phyloP scores from a whole-genome alignment of 371 early-diverging fungal species.

The Smittium culicis region DNA sequence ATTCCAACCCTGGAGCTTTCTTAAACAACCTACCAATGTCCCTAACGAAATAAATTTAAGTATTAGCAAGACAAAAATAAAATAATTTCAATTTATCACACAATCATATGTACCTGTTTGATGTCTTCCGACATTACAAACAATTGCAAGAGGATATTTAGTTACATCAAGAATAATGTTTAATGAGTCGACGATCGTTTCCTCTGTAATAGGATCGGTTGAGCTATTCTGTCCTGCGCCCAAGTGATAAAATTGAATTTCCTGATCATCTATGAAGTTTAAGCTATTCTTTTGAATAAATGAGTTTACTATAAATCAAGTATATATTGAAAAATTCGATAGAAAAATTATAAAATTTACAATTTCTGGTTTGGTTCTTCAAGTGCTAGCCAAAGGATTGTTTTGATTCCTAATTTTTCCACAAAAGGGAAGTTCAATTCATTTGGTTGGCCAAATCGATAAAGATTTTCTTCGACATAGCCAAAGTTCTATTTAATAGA shows the following conservation, averaged over 20 bases:
- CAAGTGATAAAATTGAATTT: slow-evolving; percentile 76
- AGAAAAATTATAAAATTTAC: too few species aligned
- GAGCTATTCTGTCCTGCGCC: slow-evolving; percentile 67
- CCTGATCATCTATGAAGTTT: slow-evolving; percentile 94
- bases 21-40: slow-evolving; percentile 89
- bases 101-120: slow-evolving; percentile 57
- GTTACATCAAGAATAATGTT: slow-evolving; percentile 70
- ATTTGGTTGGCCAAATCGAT: slow-evolving; percentile 94
- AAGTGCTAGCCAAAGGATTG: slow-evolving; percentile 84
- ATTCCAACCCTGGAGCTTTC: slow-evolving; percentile 94
- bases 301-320: background rate
- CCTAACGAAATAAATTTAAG: slow-evolving; percentile 19
- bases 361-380: slow-evolving; percentile 90
- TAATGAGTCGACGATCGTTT: slow-evolving; percentile 81
- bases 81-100: background rate
- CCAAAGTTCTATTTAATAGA: slow-evolving; percentile 56
- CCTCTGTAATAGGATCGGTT: slow-evolving; percentile 92
- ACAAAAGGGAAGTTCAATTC: slow-evolving; percentile 95
- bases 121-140: slow-evolving; percentile 94
- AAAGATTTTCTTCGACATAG: slow-evolving; percentile 89
- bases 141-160: slow-evolving; percentile 90
- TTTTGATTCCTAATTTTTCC: slow-evolving; percentile 81
- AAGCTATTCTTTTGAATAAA: slow-evolving; percentile 37
- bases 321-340: background rate
- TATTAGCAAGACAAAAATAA: slow-evolving; percentile 30